These are phyloP conservation scores for Hypholoma fasciculare DNA, from an alignment of 768 basidiomycete species.

Conservation along the genomic window DNA sequence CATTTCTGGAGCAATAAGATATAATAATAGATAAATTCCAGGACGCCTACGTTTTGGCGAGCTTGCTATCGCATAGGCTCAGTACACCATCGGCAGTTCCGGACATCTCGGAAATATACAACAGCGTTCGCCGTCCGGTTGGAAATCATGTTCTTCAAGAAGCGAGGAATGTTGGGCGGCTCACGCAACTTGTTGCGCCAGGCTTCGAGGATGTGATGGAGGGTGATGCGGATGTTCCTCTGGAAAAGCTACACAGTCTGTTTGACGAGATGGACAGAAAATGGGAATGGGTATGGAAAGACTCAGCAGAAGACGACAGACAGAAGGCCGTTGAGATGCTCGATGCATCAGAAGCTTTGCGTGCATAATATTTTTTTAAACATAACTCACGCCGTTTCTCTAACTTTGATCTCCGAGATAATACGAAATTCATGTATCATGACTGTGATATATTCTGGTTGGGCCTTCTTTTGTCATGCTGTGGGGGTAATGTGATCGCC, in stretches of 20 bases:
- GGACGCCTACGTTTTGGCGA: slow-evolving; percentile 39
- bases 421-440: too few species aligned
- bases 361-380: neutral
- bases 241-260: slow-evolving; percentile 18
- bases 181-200: slow-evolving; percentile 22
- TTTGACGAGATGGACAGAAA: slow-evolving; percentile 17
- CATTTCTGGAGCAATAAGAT: neutral
- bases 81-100: slow-evolving; percentile 19
- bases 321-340: slow-evolving; percentile 21
- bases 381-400: too few species aligned
- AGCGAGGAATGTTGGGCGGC: slow-evolving; percentile 20
- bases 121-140: slow-evolving; percentile 23
- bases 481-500: too few species aligned
- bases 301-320: slow-evolving; percentile 25
- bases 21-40: slow-evolving; percentile 8
- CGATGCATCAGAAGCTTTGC: neutral
- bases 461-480: too few species aligned
- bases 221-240: slow-evolving; percentile 21
- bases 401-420: too few species aligned
- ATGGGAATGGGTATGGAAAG: slow-evolving; percentile 29
- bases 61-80: slow-evolving; percentile 18
- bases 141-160: slow-evolving; percentile 23
- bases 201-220: slow-evolving; percentile 24
- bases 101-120: slow-evolving; percentile 27
- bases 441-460: too few species aligned